Conservation (phyloP, 495 filamentous ascomycete species). For the Glarea lozoyensis region DNA sequence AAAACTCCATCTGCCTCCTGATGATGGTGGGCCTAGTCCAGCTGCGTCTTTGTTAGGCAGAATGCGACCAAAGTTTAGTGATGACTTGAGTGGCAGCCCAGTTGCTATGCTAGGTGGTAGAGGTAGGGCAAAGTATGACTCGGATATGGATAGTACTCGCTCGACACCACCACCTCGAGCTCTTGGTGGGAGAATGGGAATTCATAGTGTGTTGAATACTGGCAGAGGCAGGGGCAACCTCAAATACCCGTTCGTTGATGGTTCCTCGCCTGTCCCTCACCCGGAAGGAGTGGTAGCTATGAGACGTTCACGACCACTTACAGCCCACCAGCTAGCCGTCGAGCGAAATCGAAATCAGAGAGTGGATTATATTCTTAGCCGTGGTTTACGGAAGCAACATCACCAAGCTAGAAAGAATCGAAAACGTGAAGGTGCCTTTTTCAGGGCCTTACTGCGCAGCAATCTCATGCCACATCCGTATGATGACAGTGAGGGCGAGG, state of each 20-base stretch:
- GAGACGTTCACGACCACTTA: slow-evolving; percentile 73
- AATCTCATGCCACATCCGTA: slow-evolving; percentile 61
- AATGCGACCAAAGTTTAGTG: slow-evolving; percentile 33
- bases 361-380: slow-evolving; percentile 77
- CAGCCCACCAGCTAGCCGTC: slow-evolving; percentile 87
- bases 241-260: slow-evolving; percentile 41
- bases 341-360: slow-evolving; percentile 81
- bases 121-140: slow-evolving; percentile 49
- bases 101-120: slow-evolving; percentile 27
- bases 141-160: slow-evolving; percentile 47
- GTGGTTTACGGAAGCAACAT: slow-evolving; percentile 56
- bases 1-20: slow-evolving; percentile 46
- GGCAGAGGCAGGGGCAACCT: slow-evolving; percentile 30
- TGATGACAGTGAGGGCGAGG: slow-evolving; percentile 72
- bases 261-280: slow-evolving; percentile 37
- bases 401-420: slow-evolving; percentile 51
- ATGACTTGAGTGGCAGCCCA: slow-evolving; percentile 38
- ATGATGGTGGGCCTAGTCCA: slow-evolving; percentile 40
- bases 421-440: slow-evolving; percentile 50
- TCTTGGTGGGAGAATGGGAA: slow-evolving; percentile 30
- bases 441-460: slow-evolving; percentile 61
- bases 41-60: slow-evolving; percentile 28
- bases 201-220: slow-evolving; percentile 24
- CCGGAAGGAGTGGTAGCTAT: slow-evolving; percentile 16
- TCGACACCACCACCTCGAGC: slow-evolving; percentile 47